Evolutionary conservation across 345 rosid species (phyloP).

Genomic region (Brassica juncea): DNA sequence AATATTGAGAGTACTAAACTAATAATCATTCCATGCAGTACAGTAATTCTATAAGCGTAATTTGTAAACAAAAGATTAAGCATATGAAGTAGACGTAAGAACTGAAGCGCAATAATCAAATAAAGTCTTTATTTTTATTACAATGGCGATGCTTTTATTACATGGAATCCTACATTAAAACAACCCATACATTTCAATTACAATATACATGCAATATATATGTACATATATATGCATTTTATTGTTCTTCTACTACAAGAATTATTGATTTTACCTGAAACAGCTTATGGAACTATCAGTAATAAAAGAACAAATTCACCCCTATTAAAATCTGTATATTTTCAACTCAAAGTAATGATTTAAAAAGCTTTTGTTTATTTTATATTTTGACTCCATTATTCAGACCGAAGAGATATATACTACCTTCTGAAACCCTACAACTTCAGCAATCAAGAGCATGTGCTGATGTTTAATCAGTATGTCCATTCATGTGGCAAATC

Average conservation of each 20-base stretch:
- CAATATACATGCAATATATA: constrained; percentile 11
- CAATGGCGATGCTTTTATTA: constrained; percentile 31
- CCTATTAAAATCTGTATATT: constrained; percentile 21
- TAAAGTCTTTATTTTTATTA: constrained; percentile 4
- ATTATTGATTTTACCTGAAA: constrained; percentile 29
- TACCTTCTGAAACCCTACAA: constrained; percentile 28
- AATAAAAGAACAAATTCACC: constrained; percentile 27
- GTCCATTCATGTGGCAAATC: constrained; percentile 85
- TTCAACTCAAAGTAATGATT: constrained; percentile 7
- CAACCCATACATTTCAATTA: constrained; percentile 20
- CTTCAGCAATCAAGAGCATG: constrained; percentile 23
- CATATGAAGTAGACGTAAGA: background rate
- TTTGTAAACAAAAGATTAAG: background rate
- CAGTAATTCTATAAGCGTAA: background rate
- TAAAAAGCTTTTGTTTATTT: background rate
- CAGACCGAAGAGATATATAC: constrained; percentile 24
- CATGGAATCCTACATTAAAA: constrained; percentile 29
- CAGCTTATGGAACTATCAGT: constrained; percentile 17
- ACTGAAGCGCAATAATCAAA: background rate
- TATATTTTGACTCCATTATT: constrained; percentile 23
- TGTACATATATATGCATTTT: constrained; percentile 27
- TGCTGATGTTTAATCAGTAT: constrained; percentile 43
- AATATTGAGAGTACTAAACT: background rate
- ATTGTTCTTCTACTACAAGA: constrained; percentile 31
- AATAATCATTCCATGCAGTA: background rate